phyloP scores from a whole-genome alignment of 1,284 basidiomycete species.

The Trichosporon sp. region DNA sequence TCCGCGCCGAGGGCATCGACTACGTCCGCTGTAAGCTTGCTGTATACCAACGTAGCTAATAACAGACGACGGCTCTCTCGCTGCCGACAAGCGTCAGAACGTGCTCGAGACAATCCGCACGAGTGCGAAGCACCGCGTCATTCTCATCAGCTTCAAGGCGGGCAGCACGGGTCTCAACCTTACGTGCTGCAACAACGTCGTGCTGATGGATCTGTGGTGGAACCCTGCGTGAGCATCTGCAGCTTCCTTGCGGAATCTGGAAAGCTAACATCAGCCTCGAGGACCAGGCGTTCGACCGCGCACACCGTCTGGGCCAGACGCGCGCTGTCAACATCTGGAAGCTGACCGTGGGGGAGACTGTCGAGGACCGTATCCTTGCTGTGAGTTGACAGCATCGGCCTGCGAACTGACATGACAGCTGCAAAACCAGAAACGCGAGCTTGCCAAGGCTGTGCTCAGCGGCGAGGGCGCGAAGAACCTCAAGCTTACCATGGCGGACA shows the following conservation, averaged over 20 bases:
- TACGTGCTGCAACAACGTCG: slow-evolving; percentile 91
- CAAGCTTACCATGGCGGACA: slow-evolving; percentile 79
- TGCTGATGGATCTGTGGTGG: slow-evolving; percentile 92
- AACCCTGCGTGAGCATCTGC: slow-evolving; percentile 67
- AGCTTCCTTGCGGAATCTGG: too few relatives aligned
- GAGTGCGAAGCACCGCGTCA: slow-evolving; percentile 66
- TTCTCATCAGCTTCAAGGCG: slow-evolving; percentile 95
- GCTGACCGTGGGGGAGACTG: slow-evolving; percentile 81
- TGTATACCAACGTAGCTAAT: background rate
- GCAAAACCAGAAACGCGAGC: slow-evolving; percentile 81
- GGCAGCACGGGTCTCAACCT: slow-evolving; percentile 91
- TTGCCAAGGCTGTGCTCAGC: slow-evolving; percentile 80
- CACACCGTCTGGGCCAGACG: slow-evolving; percentile 82
- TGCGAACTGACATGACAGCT: slow-evolving; percentile 63
- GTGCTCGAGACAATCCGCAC: slow-evolving; percentile 73
- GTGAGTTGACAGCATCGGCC: background rate
- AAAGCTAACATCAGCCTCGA: slow-evolving; percentile 61
- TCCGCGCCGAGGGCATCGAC: slow-evolving; percentile 66
- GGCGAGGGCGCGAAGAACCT: slow-evolving; percentile 84
- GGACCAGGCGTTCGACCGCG: slow-evolving; percentile 89
- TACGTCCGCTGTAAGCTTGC: slow-evolving; percentile 79
- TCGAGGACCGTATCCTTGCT: slow-evolving; percentile 70
- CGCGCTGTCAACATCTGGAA: slow-evolving; percentile 90
- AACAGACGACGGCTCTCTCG: slow-evolving; percentile 84
- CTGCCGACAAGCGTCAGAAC: slow-evolving; percentile 71